A percentile compares a stretch with the other conserved stretches of the same genome.
phyloP scores from a whole-genome alignment of 78 protist species.

The Monosiga brevicollis region DNA sequence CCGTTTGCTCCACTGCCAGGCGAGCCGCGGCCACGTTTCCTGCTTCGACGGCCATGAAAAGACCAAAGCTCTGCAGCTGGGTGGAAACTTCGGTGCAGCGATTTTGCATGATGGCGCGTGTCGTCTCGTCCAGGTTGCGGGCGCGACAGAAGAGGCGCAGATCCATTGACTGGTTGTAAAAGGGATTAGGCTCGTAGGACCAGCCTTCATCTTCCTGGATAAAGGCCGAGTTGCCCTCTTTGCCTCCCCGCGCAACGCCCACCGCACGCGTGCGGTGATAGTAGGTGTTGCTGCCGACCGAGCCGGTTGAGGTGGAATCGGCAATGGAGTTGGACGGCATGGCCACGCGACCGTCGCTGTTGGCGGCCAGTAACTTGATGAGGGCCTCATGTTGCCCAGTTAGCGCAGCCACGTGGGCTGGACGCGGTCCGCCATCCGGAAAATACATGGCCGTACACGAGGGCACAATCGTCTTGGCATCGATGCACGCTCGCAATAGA shows the following conservation, averaged over 20 bases:
- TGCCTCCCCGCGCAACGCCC: not conserved
- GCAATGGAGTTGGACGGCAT: not conserved
- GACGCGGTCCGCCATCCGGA: too few species aligned
- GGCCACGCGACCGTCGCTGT: not conserved
- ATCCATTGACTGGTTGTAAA: not conserved
- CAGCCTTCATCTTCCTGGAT: not conserved
- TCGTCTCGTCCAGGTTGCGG: not conserved
- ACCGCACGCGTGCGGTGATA: not conserved
- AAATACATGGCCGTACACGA: too few species aligned
- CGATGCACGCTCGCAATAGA: too few species aligned
- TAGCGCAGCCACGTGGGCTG: too few species aligned
- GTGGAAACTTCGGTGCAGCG: not conserved
- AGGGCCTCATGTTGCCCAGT: too few species aligned
- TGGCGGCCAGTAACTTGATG: too few species aligned
- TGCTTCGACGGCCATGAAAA: not conserved
- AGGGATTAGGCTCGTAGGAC: not conserved
- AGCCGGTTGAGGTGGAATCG: not conserved
- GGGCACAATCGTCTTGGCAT: too few species aligned
- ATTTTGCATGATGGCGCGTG: not conserved
- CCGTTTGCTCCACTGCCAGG: not conserved
- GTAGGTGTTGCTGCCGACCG: not conserved
- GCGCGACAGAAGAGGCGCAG: not conserved
- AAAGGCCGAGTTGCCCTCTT: slow-evolving; percentile 25
- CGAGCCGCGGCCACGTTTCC: not conserved
- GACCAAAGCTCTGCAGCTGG: not conserved